These are phyloP conservation scores for Rossbeevera mucosa DNA, from an alignment of 768 basidiomycete species.

Conservation along the genomic window DNA sequence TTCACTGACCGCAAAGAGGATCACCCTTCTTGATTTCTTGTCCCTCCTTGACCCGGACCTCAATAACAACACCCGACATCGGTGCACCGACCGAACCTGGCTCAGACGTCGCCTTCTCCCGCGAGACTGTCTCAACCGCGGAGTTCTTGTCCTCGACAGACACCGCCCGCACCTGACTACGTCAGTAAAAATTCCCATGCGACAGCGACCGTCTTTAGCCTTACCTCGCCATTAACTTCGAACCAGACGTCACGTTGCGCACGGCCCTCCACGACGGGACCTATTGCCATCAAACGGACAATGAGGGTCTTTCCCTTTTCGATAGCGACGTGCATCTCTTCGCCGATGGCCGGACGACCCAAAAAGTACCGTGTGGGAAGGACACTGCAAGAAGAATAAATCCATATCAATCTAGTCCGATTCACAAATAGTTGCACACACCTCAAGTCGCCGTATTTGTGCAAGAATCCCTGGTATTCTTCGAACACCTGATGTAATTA, in stretches of 20 bases:
- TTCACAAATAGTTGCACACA: constrained; percentile 31
- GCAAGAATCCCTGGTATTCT: constrained; percentile 91
- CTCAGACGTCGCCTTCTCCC: constrained; percentile 91
- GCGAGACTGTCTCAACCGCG: constrained; percentile 88
- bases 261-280: constrained; percentile 86
- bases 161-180: constrained; percentile 79
- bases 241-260: constrained; percentile 98
- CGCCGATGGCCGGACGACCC: constrained; percentile 83
- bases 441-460: constrained; percentile 95
- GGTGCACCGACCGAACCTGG: constrained; percentile 97
- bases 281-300: constrained; percentile 91
- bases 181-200: constrained; percentile 15
- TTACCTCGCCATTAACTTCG: constrained; percentile 93
- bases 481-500: constrained; percentile 74
- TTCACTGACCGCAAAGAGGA: constrained; percentile 76
- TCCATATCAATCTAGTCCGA: constrained; percentile 10
- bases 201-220: constrained; percentile 12
- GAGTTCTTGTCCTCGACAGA: constrained; percentile 96
- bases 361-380: constrained; percentile 97
- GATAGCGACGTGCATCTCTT: constrained; percentile 96
- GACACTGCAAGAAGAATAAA: constrained; percentile 49
- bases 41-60: constrained; percentile 96
- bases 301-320: constrained; percentile 97
- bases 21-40: constrained; percentile 98
- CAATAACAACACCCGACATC: constrained; percentile 97